Base-by-base conservation (phyloP, 768 basidiomycete species). In the Pulveroboletus sp. region DNA sequence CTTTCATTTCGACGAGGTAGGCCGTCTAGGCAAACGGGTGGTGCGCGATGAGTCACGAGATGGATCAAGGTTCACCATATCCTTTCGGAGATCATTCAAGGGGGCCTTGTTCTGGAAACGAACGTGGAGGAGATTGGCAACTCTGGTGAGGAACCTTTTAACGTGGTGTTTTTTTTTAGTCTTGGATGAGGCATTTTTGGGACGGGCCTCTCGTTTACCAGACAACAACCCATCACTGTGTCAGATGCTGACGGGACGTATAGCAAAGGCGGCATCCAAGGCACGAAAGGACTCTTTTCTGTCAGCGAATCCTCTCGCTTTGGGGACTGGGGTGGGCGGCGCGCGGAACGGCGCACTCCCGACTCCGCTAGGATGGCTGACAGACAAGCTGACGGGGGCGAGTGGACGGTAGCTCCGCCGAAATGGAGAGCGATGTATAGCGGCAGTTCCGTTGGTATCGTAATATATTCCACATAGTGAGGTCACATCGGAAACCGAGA, bases 1-100 rank as follows among this genome's bases (percentile, higher is more conserved):
- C 43, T 99, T 98, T 68, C 94, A 97, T 67, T 99, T 97, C 62
- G 96, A 98, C 67, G 93, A 98, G 77, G 94, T 91, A 57, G 27
- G 77, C 56, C 56, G 27, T 43, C 10, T 12, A 46, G 35, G 17
- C 14, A 20, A 16, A 27, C 40, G 26, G 36, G 17, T 22, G 16
- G 11, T 42, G 40, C 23, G 9, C 10, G 38, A 31, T 50, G 43
- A 39, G 23, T 60, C 34, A 48, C 38, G n/a, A 35, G 22, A 47
- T 7, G 37, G 8, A 16, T 34, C 43, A 29, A 60, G 93, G 94
- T 89, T 4, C 94, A 98, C 62, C 89, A 95, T 57, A 92, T 97
- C 45, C 79, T 99, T 39, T 77, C 86, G n/a, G 96, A 98, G 69
- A 85, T 98, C 45, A 90, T 99, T 22, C 94, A 97, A 71, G 95